A percentile compares a stretch with the other conserved stretches of the same genome.
Conservation (phyloP, 2,329 filamentous ascomycete genomes). For the Scedosporium apiospermum region DNA sequence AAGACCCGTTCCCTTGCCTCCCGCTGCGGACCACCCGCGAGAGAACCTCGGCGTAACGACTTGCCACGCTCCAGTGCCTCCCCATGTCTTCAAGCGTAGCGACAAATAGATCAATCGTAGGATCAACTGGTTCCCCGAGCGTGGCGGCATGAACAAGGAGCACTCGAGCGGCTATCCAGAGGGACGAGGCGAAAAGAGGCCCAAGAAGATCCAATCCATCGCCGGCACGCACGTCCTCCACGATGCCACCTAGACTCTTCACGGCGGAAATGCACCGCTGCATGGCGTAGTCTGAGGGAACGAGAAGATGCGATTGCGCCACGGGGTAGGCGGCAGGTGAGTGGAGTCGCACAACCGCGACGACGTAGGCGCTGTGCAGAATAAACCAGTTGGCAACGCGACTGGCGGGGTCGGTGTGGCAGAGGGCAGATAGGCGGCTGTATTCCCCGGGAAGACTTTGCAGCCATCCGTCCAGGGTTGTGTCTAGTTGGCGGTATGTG, state of each 20-base stretch:
- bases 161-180: conserved; percentile 32
- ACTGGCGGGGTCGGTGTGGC: conserved; percentile 33
- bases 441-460: conserved; percentile 33
- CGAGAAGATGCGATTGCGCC: conserved; percentile 28
- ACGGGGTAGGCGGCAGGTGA: conserved; percentile 33
- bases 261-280: conserved; percentile 34
- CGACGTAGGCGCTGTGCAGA: conserved; percentile 35
- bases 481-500: conserved; percentile 28
- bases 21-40: conserved; percentile 26
- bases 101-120: conserved; percentile 32
- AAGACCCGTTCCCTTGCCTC: conserved; percentile 24
- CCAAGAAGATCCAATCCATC: conserved; percentile 31
- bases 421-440: conserved; percentile 33
- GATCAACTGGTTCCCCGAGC: conserved; percentile 24
- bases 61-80: conserved; percentile 33
- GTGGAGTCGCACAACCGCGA: conserved; percentile 32
- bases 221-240: conserved; percentile 32
- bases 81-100: conserved; percentile 30
- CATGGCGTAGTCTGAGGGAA: conserved; percentile 34
- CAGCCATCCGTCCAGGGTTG: conserved; percentile 29
- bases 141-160: conserved; percentile 31
- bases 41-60: conserved; percentile 30
- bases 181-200: conserved; percentile 32
- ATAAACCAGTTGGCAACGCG: conserved; percentile 37
- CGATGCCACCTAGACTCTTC: conserved; percentile 32